Percentiles rank a stretch among this genome's conserved stretches.
These are phyloP conservation scores for Ogataea sp. DNA, from an alignment of 805 yeast species.

Conservation along the genomic window DNA sequence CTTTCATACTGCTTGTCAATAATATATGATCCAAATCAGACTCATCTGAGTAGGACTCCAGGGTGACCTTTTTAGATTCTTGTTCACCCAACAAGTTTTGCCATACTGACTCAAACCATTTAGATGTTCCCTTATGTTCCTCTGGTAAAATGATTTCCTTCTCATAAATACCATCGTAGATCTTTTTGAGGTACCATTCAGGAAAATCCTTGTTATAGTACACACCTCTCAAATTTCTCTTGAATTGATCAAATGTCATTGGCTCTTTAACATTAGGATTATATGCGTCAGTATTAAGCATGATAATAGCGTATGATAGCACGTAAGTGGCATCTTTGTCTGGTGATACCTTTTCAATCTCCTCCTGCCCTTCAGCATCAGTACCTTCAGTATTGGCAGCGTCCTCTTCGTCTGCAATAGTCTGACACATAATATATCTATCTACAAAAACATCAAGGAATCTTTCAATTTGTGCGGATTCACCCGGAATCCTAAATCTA, in stretches of 20 bases:
- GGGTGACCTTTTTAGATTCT: constrained; percentile 15
- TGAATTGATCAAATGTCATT: constrained; percentile 82
- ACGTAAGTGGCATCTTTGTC: constrained; percentile 84
- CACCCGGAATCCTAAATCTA: constrained; percentile 91
- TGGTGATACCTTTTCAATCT: constrained; percentile 50
- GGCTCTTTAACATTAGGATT: constrained; percentile 88
- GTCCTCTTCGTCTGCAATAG: constrained; percentile 9
- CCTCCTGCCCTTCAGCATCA: constrained; percentile 18
- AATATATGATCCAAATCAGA: constrained; percentile 1
- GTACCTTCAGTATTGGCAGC: constrained; percentile 14
- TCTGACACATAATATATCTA: constrained; percentile 64
- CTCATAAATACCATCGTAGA: constrained; percentile 71
- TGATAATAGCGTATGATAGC: constrained; percentile 82
- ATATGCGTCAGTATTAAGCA: constrained; percentile 91
- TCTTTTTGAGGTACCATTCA: constrained; percentile 73
- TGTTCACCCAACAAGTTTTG: constrained; percentile 54
- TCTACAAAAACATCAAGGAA: constrained; percentile 81
- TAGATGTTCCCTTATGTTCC: constrained; percentile 89
- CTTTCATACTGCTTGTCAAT: not conserved
- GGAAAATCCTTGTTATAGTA: constrained; percentile 73
- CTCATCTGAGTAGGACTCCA: not conserved
- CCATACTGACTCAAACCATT: constrained; percentile 88
- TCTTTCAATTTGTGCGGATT: constrained; percentile 93
- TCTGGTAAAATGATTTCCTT: constrained; percentile 96
- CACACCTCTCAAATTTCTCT: constrained; percentile 72